Percentiles rank a stretch among this genome's conserved stretches.
phyloP scores from a whole-genome alignment of 2,329 filamentous ascomycete species.

The Fusarium marasasianum region DNA sequence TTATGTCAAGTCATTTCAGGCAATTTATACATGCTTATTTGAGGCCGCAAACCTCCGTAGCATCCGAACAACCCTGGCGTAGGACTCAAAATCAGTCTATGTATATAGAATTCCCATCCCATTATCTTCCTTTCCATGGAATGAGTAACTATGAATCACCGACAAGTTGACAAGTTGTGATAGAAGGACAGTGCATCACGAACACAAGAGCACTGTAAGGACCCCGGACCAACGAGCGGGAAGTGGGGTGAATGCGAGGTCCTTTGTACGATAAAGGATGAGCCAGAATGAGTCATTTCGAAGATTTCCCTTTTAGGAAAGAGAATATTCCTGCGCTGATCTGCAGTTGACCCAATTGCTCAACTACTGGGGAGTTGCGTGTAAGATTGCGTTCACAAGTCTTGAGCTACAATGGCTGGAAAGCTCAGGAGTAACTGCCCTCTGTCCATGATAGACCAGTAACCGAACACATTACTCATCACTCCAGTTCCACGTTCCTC shows the following conservation, averaged over 20 bases:
- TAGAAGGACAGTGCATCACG: slow-evolving; percentile 16
- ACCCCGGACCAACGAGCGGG: neutral
- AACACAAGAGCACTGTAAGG: slow-evolving; percentile 1
- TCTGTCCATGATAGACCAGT: no score
- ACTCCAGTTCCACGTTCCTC: no score
- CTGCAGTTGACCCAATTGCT: neutral
- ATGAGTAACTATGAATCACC: slow-evolving; percentile 42
- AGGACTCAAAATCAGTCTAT: neutral
- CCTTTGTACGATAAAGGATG: slow-evolving; percentile 34
- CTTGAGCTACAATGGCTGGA: neutral
- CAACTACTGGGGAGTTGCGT: no score
- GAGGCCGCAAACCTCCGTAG: neutral
- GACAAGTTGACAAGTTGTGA: slow-evolving; percentile 18
- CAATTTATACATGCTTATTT: neutral
- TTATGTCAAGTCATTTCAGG: neutral
- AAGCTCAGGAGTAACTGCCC: neutral
- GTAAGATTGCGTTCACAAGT: neutral
- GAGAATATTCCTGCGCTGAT: neutral
- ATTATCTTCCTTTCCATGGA: slow-evolving; percentile 2
- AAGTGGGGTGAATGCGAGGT: slow-evolving; percentile 3
- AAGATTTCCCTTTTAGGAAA: slow-evolving; percentile 27
- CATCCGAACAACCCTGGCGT: neutral
- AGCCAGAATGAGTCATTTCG: slow-evolving; percentile 49
- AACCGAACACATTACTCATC: neutral
- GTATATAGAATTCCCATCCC: neutral